These are phyloP conservation scores for Trichoderma afroharzianum DNA, from an alignment of 2,329 filamentous ascomycete genomes.

Conservation along the genomic window DNA sequence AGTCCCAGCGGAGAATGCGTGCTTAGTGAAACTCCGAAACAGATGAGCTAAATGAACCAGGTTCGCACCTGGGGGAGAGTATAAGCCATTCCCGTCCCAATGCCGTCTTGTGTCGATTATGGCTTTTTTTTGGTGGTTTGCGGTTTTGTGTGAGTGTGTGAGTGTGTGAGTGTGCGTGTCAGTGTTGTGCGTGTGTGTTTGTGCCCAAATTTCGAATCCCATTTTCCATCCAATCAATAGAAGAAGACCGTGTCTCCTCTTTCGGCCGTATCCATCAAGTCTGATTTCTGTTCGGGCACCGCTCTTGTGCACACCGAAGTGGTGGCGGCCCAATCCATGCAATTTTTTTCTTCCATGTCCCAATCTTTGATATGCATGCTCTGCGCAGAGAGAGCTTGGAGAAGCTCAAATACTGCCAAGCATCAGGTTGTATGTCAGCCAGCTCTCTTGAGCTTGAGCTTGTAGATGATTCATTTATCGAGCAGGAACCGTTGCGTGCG, in stretches of 20 bases:
- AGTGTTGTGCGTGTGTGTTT: neutral
- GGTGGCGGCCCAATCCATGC: neutral
- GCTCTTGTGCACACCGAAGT: neutral
- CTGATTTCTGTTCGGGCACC: neutral
- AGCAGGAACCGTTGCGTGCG: conserved; percentile 29
- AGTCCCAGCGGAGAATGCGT: neutral
- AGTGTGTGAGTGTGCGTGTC: neutral
- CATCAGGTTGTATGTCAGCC: neutral
- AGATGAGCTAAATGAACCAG: conserved; percentile 5
- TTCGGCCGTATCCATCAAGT: neutral
- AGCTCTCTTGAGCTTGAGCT: neutral
- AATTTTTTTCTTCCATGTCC: neutral
- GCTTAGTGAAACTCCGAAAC: conserved; percentile 5
- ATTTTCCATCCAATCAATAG: neutral
- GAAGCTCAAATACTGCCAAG: neutral
- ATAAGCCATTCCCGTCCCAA: conserved; percentile 9
- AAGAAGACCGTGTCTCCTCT: neutral
- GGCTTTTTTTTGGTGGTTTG: neutral
- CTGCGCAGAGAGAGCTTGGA: neutral
- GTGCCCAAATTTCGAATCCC: neutral
- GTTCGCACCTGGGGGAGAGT: conserved; percentile 15
- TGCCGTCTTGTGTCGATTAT: conserved; percentile 12
- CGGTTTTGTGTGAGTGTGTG: neutral
- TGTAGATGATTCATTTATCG: conserved; percentile 18
- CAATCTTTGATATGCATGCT: neutral